Conservation (phyloP, 148 eudicot species). For the Rheum nobile region DNA sequence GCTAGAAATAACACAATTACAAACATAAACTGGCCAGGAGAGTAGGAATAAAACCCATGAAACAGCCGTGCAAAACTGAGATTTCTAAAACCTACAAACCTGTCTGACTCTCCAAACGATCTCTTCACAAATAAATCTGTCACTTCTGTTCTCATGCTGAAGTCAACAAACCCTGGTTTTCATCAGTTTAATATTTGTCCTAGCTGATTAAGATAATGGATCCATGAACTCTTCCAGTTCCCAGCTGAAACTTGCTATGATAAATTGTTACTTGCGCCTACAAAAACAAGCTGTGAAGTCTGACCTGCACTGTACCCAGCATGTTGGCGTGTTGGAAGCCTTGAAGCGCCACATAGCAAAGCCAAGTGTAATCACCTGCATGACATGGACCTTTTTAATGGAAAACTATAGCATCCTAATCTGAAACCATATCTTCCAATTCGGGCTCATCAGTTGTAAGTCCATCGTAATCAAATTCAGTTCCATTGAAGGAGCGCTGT, state of each 20-base stretch:
- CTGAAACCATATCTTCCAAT: constrained; percentile 82
- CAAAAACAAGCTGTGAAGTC: not conserved
- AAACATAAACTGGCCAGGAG: not conserved
- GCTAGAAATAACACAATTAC: constrained; percentile 3
- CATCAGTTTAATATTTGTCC: not conserved
- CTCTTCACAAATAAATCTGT: not conserved
- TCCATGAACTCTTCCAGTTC: not conserved
- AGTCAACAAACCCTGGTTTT: not conserved
- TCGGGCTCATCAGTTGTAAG: constrained; percentile 60
- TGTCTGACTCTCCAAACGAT: constrained; percentile 1
- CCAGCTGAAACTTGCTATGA: not conserved
- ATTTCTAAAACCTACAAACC: not conserved
- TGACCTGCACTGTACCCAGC: not conserved
- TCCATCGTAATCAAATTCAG: constrained; percentile 46
- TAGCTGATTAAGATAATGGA: not conserved
- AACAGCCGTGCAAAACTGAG: not conserved
- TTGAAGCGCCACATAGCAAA: not conserved
- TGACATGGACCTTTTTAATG: not conserved
- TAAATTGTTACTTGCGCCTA: not conserved
- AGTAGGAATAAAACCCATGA: not conserved
- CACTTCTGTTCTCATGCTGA: not conserved
- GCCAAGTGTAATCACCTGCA: not conserved
- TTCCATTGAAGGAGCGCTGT: constrained; percentile 37
- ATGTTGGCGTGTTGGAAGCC: not conserved
- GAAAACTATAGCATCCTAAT: constrained; percentile 19